Base-by-base conservation (phyloP, 2,329 filamentous ascomycete genomes). In the Calonectria naviculata region DNA sequence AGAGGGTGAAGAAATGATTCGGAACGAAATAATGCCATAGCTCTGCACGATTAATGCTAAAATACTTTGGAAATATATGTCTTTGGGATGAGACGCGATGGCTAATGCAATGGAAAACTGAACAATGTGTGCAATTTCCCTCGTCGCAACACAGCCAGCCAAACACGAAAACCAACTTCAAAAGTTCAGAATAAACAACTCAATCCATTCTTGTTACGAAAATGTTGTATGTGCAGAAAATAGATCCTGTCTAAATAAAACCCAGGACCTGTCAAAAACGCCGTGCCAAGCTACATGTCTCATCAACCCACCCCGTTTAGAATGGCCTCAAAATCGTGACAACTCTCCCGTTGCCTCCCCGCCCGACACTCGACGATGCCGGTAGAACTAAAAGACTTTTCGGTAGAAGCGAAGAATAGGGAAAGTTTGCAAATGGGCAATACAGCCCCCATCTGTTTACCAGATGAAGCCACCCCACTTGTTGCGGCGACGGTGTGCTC, bases 401-500 rank as follows among this genome's bases (percentile, higher is more conserved):
- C 17, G 36, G 7, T n/a, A 19, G 24, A 60, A 42, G 19, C 26
- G 36, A 61, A 31, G 19, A 41, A 21, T 42, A 6, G 10, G 15
- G 6, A 58, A 38, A 8, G 6, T 24, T 28, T 38, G 52, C n/a
- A 26, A 6, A 28, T 17, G 52, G 31, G 13, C 19, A 6, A 15
- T 26, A n/a, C 17, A 5, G 52, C 31, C 6, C 19, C 12, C 41
- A n/a, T 7, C 36, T 8, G n/a, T 41, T 42, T 52, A 62, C 67
- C 67, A 70, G 46, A 31, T 44, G 62, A 70, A 70, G 44, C 62
- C 54, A 46, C 62, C 67, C 67, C 67, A 70, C 54, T 70, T 70
- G 67, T 65, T 70, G 54, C 62, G 67, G 7, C 49, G 67, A 36
- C 62, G 67, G 26, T 42, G 63, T 15, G 63, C 17, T n/a, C 56